Conservation (phyloP, 2,329 filamentous ascomycete species). For the Pseudogymnoascus sp. region DNA sequence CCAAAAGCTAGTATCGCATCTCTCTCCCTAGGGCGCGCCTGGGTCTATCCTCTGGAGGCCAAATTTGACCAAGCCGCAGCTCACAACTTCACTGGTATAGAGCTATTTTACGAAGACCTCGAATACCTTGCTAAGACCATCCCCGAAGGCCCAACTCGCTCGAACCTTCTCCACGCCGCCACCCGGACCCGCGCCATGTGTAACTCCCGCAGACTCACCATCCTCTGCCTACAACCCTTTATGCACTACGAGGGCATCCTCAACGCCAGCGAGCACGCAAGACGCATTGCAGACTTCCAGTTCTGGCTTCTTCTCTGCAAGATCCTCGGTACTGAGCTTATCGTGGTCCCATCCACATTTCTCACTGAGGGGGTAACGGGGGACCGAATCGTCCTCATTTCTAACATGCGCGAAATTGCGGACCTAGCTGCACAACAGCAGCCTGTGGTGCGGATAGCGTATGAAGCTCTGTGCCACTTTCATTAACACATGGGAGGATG, state of each 20-base stretch:
- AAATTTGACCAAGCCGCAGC: slow-evolving; percentile 61
- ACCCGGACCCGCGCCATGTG: slow-evolving; percentile 48
- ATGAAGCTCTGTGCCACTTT: slow-evolving; percentile 62
- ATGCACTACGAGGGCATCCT: slow-evolving; percentile 66
- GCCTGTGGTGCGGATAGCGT: slow-evolving; percentile 52
- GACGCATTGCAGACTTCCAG: neutral
- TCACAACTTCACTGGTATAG: slow-evolving; percentile 60
- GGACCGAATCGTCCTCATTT: slow-evolving; percentile 47
- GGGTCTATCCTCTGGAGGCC: slow-evolving; percentile 56
- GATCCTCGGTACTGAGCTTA: slow-evolving; percentile 57
- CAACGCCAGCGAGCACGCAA: slow-evolving; percentile 27
- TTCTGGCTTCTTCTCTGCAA: slow-evolving; percentile 30
- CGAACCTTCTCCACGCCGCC: slow-evolving; percentile 47
- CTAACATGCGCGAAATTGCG: slow-evolving; percentile 55
- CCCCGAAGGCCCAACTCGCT: slow-evolving; percentile 26
- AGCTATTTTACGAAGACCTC: slow-evolving; percentile 72
- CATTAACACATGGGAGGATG: slow-evolving; percentile 61
- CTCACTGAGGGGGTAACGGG: slow-evolving; percentile 37
- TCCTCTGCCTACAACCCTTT: slow-evolving; percentile 66
- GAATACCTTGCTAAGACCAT: slow-evolving; percentile 43
- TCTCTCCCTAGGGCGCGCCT: slow-evolving; percentile 50
- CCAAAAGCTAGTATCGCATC: neutral
- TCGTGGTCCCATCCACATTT: slow-evolving; percentile 67
- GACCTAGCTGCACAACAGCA: slow-evolving; percentile 53
- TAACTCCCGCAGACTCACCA: slow-evolving; percentile 41